These are phyloP conservation scores for Brassica hybrid DNA, from an alignment of 441 rosid species.

Conservation along the genomic window DNA sequence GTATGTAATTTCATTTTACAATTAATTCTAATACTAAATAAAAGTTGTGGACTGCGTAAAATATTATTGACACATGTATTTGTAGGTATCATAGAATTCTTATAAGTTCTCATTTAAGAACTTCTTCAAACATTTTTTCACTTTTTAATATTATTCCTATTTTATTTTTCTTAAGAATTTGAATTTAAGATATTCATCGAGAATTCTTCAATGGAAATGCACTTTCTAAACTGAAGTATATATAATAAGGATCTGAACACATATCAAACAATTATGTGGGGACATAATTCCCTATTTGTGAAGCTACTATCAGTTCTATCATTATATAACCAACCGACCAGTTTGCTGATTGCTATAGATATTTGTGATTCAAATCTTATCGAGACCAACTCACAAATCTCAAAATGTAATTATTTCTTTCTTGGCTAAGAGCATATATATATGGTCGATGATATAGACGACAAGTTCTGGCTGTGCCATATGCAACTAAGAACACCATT, in stretches of 20 bases:
- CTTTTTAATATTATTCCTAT: not conserved
- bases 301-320: not conserved
- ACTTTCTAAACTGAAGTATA: not conserved
- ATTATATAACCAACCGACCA: constrained; percentile 34
- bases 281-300: constrained; percentile 9
- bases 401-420: constrained; percentile 12
- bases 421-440: constrained; percentile 14
- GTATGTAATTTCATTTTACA: too few relatives aligned
- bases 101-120: too few relatives aligned
- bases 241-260: not conserved
- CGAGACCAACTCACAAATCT: constrained; percentile 29
- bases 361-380: constrained; percentile 31
- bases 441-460: constrained; percentile 26
- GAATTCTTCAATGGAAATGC: too few relatives aligned
- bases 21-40: too few relatives aligned
- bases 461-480: constrained; percentile 31
- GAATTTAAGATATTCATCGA: not conserved
- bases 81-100: too few relatives aligned
- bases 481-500: constrained; percentile 21
- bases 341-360: constrained; percentile 7
- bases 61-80: too few relatives aligned
- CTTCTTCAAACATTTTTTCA: too few relatives aligned
- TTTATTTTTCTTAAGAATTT: not conserved
- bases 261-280: constrained; percentile 9
- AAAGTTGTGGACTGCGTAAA: too few relatives aligned